Base-by-base conservation (phyloP, 2,329 filamentous ascomycete species). In the Arthrobotrys musiformis region DNA sequence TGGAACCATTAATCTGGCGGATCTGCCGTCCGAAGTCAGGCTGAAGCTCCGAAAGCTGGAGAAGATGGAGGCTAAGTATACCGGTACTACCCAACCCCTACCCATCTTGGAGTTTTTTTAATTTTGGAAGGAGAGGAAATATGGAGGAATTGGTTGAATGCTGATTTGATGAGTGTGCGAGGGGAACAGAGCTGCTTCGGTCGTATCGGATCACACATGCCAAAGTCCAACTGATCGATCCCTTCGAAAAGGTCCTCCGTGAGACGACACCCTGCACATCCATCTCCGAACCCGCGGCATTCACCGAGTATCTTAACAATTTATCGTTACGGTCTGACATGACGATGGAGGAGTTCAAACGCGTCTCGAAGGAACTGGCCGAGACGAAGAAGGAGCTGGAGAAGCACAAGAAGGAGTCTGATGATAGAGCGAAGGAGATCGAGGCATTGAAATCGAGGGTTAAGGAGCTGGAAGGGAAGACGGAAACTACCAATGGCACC, bases 141-240 rank as follows among this genome's bases (percentile, higher is more conserved):
- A n/a, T n/a, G 15, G 37, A n/a, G 37, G 37, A 15, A 13, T 42
- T 15, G 4, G 15, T 13, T n/a, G 37, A 13, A 26, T 58, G 30
- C 54, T 58, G 22, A 58, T 40, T 78, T 22, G 19, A 22, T 40
- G 22, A 40, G n/a, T n/a, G n/a, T n/a, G n/a, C n/a, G n/a, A n/a
- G n/a, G 73, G n/a, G 9, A 42, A 79, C 24, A 93, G 94, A 98
- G 81, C 87, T 99, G 0, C 86, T 98, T 60, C 91, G 93, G 70
- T 97, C 94, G 7, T 99, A 99, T 84, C 90, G 93, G 78, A 90
- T 94, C 79, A 95, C 95, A 17, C 94, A 99, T 85, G 89, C 92
- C 70, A 90, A 93, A 62, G 93, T 94, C 46, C 89, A 92, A 11
- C 89, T 92, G 1, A 96, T 98, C 81, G 95, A 98, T 82, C 92